phyloP scores from a whole-genome alignment of 2,329 filamentous ascomycete genomes.

The Whalleya microplaca region DNA sequence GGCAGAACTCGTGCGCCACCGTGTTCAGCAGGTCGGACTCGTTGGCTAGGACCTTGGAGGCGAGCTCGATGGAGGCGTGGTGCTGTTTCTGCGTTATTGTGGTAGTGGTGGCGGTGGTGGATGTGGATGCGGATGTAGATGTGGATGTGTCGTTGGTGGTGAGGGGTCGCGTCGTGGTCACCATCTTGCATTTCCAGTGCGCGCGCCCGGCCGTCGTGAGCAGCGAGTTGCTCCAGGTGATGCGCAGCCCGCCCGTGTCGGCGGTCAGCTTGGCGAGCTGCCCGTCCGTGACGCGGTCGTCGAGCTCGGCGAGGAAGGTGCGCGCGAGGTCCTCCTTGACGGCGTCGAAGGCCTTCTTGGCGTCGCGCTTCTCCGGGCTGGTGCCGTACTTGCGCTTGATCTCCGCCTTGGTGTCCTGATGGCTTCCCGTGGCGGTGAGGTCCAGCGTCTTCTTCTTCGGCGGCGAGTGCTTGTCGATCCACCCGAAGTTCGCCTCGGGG shows the following conservation, averaged over 20 bases:
- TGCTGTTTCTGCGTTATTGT: conserved; percentile 63
- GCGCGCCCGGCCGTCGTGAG: conserved; percentile 79
- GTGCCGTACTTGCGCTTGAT: conserved; percentile 40
- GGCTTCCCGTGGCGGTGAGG: conserved; percentile 1
- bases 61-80: conserved; percentile 81
- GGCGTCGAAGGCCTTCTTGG: conserved; percentile 64
- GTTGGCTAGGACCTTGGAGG: conserved; percentile 83
- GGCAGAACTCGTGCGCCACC: conserved; percentile 95
- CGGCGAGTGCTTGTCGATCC: conserved; percentile 40
- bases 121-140: conserved; percentile 28
- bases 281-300: conserved; percentile 64
- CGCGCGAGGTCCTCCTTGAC: conserved; percentile 66
- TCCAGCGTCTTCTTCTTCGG: conserved; percentile 28
- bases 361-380: conserved; percentile 41
- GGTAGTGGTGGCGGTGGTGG: conserved; percentile 32
- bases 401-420: conserved; percentile 23
- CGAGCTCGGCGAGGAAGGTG: conserved; percentile 70
- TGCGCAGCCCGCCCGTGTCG: conserved; percentile 69
- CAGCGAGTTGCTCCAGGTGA: conserved; percentile 78
- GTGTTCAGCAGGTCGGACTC: conserved; percentile 82
- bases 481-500: conserved; percentile 37
- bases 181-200: conserved; percentile 68
- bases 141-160: conserved; percentile 17
- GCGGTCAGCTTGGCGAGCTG: conserved; percentile 61
- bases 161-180: conserved; percentile 34